Base-by-base conservation (phyloP, 2,329 filamentous ascomycete genomes). In the Alternaria panax region DNA sequence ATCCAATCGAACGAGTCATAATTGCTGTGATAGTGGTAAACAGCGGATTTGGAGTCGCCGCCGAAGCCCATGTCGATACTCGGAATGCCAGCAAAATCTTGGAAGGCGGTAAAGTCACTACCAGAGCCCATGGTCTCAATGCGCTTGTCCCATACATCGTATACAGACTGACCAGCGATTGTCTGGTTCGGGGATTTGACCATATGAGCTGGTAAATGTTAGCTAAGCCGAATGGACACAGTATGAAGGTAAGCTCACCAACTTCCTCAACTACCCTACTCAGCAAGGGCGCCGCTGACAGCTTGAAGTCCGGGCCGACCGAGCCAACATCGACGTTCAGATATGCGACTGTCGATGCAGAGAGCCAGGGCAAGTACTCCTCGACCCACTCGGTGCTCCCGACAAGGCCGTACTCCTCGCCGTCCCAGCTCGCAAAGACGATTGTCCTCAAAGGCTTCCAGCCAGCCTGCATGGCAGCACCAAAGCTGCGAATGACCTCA, bases 331-430 rank as follows among this genome's bases (percentile, higher is more conserved):
- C 93, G 56, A 96, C 87, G 75, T 97, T 96, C 63, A 97, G 79
- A 72, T 96, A 96, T 9, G 92, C 92, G 16, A 97, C 86, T 57
- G 88, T 90, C 40, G 90, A 84, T 4, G 84, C 83, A 2, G 85
- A 84, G 12, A 97, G 85, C 92, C 92, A 96, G 0, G 91, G 90
- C 0, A 96, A 79, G 69, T 92, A 92, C 66, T 97, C 92, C 74
- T 97, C 93, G 0, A 97, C 92, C 92, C 93, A 97, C 74, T 97
- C 93, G 0, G 93, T 96, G 53, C 89, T 92, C 5, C 93, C 93
- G 14, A 97, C 78, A 5, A 97, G 84, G 0, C 91, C 92, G 66
- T 97, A 96, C 77, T 97, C 93, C 78, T 87, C 86, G 4, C 86
- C 87, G 42, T 86, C 83, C 87, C 87, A 89, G 56, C 81, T 81